phyloP scores from a whole-genome alignment of 2,329 filamentous ascomycete genomes.

The Pseudogymnoascus sp. region DNA sequence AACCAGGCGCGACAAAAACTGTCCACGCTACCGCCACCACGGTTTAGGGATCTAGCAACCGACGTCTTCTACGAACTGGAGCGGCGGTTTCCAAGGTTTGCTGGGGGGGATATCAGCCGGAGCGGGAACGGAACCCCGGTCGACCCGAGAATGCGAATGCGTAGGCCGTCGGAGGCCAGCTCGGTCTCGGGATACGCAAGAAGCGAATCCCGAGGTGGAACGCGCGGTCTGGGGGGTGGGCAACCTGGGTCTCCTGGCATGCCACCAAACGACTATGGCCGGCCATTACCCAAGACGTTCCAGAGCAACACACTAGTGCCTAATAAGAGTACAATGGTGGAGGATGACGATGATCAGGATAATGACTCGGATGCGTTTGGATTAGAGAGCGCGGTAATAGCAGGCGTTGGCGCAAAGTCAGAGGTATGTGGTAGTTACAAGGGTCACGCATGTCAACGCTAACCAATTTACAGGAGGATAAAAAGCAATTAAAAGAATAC shows the following conservation, averaged over 20 bases:
- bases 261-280: slow-evolving; percentile 58
- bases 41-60: slow-evolving; percentile 86
- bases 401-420: slow-evolving; percentile 33
- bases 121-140: slow-evolving; percentile 51
- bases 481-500: slow-evolving; percentile 70
- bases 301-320: slow-evolving; percentile 95
- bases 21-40: slow-evolving; percentile 75
- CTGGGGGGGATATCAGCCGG: slow-evolving; percentile 58
- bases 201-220: slow-evolving; percentile 28
- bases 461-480: slow-evolving; percentile 46
- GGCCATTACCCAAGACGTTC: slow-evolving; percentile 80
- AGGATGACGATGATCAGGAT: slow-evolving; percentile 82
- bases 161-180: slow-evolving; percentile 49
- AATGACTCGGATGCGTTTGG: slow-evolving; percentile 66
- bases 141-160: slow-evolving; percentile 30
- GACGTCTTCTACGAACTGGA: slow-evolving; percentile 96
- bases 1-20: slow-evolving; percentile 97
- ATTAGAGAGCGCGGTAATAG: slow-evolving; percentile 38
- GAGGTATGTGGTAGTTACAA: slow-evolving; percentile 30
- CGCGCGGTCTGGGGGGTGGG: slow-evolving; percentile 33
- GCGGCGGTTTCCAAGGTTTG: slow-evolving; percentile 77
- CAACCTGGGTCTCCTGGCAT: slow-evolving; percentile 52
- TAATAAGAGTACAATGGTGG: slow-evolving; percentile 95
- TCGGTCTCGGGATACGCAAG: slow-evolving; percentile 38
- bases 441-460: slow-evolving; percentile 12